A percentile compares a stretch with the other conserved stretches of the same genome.
phyloP scores from a whole-genome alignment of 108 stramenopile species.

The Craspedostauros australis region DNA sequence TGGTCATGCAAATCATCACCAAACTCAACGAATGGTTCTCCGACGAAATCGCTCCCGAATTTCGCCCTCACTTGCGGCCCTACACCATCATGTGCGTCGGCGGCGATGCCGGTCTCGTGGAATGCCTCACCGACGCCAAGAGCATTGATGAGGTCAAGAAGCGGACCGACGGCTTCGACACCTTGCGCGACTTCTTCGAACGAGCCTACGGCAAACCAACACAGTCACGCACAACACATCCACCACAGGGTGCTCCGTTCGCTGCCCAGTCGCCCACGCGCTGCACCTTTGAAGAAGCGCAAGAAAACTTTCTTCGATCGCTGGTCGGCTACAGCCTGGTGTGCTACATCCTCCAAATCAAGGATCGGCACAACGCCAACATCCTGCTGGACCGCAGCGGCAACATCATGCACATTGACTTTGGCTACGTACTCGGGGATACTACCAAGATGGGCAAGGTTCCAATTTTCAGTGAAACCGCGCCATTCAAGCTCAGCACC shows the following conservation, averaged over 20 bases:
- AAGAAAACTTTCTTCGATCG: slow-evolving; percentile 84
- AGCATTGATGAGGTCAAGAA: slow-evolving; percentile 87
- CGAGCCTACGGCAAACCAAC: slow-evolving; percentile 66
- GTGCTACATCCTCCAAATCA: slow-evolving; percentile 94
- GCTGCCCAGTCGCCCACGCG: neutral
- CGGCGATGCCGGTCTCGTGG: slow-evolving; percentile 78
- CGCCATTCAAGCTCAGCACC: slow-evolving; percentile 89
- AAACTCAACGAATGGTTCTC: slow-evolving; percentile 74
- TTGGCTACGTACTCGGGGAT: slow-evolving; percentile 94
- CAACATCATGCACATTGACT: slow-evolving; percentile 89
- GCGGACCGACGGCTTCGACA: slow-evolving; percentile 62
- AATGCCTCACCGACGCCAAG: slow-evolving; percentile 81
- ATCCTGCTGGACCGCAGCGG: slow-evolving; percentile 84
- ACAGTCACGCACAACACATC: slow-evolving; percentile 9
- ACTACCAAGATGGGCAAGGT: slow-evolving; percentile 90
- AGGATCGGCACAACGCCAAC: slow-evolving; percentile 97
- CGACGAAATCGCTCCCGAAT: slow-evolving; percentile 56
- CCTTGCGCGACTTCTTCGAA: slow-evolving; percentile 68
- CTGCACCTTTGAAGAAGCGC: slow-evolving; percentile 64
- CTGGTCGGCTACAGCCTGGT: slow-evolving; percentile 89
- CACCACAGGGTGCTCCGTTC: slow-evolving; percentile 11
- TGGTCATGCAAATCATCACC: slow-evolving; percentile 83
- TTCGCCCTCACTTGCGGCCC: slow-evolving; percentile 73
- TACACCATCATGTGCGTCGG: slow-evolving; percentile 90
- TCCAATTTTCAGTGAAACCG: slow-evolving; percentile 82